Conservation (phyloP, 2,329 filamentous ascomycete species). For the Paraphaeosphaeria sporulosa region DNA sequence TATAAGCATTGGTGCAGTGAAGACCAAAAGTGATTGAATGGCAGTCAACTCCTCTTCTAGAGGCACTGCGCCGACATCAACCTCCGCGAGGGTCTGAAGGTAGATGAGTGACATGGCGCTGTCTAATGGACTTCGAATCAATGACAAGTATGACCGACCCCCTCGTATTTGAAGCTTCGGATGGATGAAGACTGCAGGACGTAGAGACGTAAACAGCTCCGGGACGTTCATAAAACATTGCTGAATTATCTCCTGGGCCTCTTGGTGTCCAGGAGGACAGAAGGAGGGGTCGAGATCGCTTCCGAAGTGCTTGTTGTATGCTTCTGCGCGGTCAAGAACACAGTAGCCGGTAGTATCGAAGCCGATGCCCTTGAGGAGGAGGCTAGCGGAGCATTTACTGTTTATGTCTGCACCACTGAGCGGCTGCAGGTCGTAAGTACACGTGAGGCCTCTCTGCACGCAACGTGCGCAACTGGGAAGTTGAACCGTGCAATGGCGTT, state of each 20-base stretch:
- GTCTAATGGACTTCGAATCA: neutral
- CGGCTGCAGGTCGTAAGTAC: constrained; percentile 14
- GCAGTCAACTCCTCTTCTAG: constrained; percentile 11
- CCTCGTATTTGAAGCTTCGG: constrained; percentile 9
- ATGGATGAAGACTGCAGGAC: constrained; percentile 8
- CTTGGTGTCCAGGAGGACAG: constrained; percentile 3
- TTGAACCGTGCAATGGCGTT: constrained; percentile 16
- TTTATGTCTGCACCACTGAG: constrained; percentile 1
- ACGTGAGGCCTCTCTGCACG: constrained; percentile 12
- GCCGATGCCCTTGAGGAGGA: neutral
- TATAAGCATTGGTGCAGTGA: constrained; percentile 6
- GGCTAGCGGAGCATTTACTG: constrained; percentile 1
- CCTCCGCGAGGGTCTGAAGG: neutral
- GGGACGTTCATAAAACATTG: neutral
- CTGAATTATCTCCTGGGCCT: constrained; percentile 4
- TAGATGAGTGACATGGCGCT: neutral
- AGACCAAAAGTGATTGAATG: constrained; percentile 11
- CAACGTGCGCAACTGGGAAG: constrained; percentile 16
- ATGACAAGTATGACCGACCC: neutral
- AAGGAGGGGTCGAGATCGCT: constrained; percentile 2
- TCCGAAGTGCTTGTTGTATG: constrained; percentile 1
- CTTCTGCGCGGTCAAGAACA: constrained; percentile 1
- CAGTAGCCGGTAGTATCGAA: constrained; percentile 5
- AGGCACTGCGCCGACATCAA: constrained; percentile 5
- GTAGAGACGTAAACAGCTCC: constrained; percentile 2